Base-by-base conservation (phyloP, 805 yeast genomes). In the Zygosaccharomyces bisporus region DNA sequence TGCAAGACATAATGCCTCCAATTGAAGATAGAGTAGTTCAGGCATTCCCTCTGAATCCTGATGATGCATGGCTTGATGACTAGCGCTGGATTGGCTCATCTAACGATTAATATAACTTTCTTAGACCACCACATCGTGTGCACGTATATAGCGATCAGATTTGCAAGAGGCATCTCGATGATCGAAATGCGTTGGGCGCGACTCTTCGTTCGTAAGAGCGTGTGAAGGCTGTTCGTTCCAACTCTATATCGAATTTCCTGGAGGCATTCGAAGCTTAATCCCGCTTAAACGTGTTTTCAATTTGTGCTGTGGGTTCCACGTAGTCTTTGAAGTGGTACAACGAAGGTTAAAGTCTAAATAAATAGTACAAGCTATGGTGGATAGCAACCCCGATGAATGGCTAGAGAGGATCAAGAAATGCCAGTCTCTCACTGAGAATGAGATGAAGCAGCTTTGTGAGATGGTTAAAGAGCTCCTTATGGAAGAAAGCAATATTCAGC, bases 401-500 rank as follows among this genome's bases (percentile, higher is more conserved):
- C 77, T 91, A 51, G 98, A 91, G 66, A 90, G 86, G 54, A 86
- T 91, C 60, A 84, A 83, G 61, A 85, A 88, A 60, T 93, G 98
- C 70, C 83, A 85, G 57, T 82, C 95, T 16, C 71, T 91, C 44
- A 83, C 88, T 1, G 99, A 91, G 66, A 75, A 83, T 43, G 98
- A 91, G 63, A 91, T 91, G 97, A 93, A 93, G 62, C 95, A 87
- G 59, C 74, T 91, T 35, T 91, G 99, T 67, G 99, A 93, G 68
- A 79, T 83, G 72, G 96, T 91, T 39, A 91, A 93, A 66, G 97
- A 90, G 63, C 72, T 91, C 29, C 68, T 91, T 48, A 93, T 93
- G 97, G 98, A 91, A 63, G 97, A 89, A 59, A 83, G 93, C 33
- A 90, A 90, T 63, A 88, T 90, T 50, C 96, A 89, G 61, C 96